A percentile compares a stretch with the other conserved stretches of the same genome.
phyloP scores from a whole-genome alignment of 768 basidiomycete genomes.

The Trametes punicea region DNA sequence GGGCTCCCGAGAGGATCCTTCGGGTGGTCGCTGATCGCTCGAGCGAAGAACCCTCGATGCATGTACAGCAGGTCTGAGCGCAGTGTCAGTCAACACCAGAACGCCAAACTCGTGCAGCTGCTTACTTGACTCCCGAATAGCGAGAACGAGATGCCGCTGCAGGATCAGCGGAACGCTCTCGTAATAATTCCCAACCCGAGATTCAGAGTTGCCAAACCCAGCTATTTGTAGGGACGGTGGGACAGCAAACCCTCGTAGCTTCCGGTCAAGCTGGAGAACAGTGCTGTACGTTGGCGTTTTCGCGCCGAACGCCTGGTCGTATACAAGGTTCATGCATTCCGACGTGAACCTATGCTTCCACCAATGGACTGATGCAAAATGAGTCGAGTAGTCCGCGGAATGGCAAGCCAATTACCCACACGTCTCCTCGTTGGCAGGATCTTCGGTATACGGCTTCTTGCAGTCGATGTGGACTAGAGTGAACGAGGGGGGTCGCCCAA shows the following conservation, averaged over 20 bases:
- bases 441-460: conserved; percentile 46
- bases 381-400: background rate
- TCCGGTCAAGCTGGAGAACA: conserved; percentile 63
- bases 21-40: conserved; percentile 62
- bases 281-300: conserved; percentile 59
- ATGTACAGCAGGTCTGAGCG: conserved; percentile 61
- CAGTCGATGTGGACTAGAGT: conserved; percentile 54
- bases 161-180: conserved; percentile 56
- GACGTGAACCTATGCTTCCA: conserved; percentile 71
- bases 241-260: conserved; percentile 58
- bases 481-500: conserved; percentile 67
- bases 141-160: conserved; percentile 64
- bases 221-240: conserved; percentile 63
- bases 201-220: conserved; percentile 48
- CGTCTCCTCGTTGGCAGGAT: conserved; percentile 44
- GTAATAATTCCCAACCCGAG: conserved; percentile 24
- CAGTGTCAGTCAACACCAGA: background rate
- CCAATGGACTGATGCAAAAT: conserved; percentile 42
- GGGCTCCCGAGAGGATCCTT: conserved; percentile 67
- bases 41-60: conserved; percentile 74
- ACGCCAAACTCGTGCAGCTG: conserved; percentile 3
- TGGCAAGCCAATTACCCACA: conserved; percentile 45
- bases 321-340: conserved; percentile 61
- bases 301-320: conserved; percentile 68
- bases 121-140: conserved; percentile 66